phyloP scores from a whole-genome alignment of 2,329 filamentous ascomycete genomes.

The Lachnellula suecica region DNA sequence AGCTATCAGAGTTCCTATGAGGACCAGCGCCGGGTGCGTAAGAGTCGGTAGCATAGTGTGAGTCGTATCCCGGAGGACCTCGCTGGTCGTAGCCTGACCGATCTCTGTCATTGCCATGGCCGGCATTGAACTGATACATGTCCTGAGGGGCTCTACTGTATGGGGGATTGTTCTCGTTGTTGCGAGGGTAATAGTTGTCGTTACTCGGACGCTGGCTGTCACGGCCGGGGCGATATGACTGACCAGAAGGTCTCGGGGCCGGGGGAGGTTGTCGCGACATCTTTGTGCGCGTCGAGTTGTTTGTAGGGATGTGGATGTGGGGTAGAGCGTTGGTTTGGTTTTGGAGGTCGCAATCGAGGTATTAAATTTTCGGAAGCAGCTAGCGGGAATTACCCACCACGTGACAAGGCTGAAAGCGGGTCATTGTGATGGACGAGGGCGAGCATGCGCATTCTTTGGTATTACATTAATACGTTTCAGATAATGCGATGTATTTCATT shows the following conservation, averaged over 20 bases:
- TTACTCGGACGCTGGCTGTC: neutral
- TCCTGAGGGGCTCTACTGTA: neutral
- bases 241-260: constrained; percentile 18
- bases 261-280: constrained; percentile 32
- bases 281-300: constrained; percentile 11
- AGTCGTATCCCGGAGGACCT: constrained; percentile 14
- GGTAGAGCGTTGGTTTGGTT: neutral
- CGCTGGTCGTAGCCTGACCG: constrained; percentile 1
- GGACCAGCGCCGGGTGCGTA: constrained; percentile 15
- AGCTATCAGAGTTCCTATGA: constrained; percentile 13
- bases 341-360: neutral
- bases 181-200: constrained; percentile 1
- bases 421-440: neutral
- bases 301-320: neutral
- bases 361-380: neutral
- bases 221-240: neutral
- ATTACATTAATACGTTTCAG: no score
- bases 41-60: constrained; percentile 3
- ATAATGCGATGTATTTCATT: no score
- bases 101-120: neutral
- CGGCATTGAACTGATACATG: constrained; percentile 1
- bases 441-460: no score
- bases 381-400: constrained; percentile 2
- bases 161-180: neutral
- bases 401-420: constrained; percentile 1